Base-by-base conservation (phyloP, 2,329 filamentous ascomycete species). In the Podosphaera xanthii region DNA sequence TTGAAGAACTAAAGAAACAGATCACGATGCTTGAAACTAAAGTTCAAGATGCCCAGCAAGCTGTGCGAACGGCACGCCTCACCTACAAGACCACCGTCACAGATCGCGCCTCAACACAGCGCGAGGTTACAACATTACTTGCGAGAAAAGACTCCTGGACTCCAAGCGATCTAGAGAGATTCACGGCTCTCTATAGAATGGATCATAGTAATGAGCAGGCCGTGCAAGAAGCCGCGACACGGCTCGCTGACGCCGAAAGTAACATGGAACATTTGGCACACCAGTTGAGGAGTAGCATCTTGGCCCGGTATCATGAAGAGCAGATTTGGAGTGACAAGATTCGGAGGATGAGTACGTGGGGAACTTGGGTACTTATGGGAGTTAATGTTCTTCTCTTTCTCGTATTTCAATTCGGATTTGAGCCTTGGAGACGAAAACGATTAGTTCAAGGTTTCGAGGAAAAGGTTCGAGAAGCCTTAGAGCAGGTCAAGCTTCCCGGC, bases 241-340 rank as follows among this genome's bases (percentile, higher is more conserved):
- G 78, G 12, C 77, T 97, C 34, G 81, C 82, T 14, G 77, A 81
- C 61, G 83, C 87, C 1, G 92, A 98, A 73, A 78, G 79, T 52
- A 81, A 87, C 38, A 82, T 94, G 61, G 86, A 95, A 71, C 83
- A 86, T 62, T 79, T 89, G 0, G 80, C 83, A 59, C 80, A 82
- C 58, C 79, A 83, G 66, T 74, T 98, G 59, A 91, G 86, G 69
- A 82, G 84, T 62, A 82, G 84, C 57, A 96, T 97, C 65, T 75
- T 96, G 58, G 86, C 86, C 62, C 81, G 94, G 61, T 98, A 98
- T 71, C 92, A 98, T 71, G 92, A 98, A 73, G 92, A 98, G 74
- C 92, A 98, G 74, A 94, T 98, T 60, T 98, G 92, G 92, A 94
- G 87, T 68, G 92, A 98, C 70, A 91, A 94, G 66, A 98, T 98